Percentiles rank a stretch among this genome's conserved stretches.
Conservation (phyloP, 768 basidiomycete species). For the Lanmaoa pseudosensibilis region DNA sequence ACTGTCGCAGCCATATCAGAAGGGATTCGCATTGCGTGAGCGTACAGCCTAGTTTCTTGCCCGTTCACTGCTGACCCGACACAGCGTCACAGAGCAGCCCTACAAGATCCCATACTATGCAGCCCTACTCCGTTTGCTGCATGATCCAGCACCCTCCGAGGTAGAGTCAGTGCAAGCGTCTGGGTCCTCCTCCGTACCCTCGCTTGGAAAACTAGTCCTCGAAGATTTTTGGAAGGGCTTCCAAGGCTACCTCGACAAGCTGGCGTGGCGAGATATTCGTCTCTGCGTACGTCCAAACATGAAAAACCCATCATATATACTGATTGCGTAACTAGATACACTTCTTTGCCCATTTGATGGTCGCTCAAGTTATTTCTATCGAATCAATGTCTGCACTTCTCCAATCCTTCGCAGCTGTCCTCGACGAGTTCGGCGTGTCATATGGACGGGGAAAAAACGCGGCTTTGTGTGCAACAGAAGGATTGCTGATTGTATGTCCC, state of each 20-base stretch:
- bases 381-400: slow-evolving; percentile 81
- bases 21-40: slow-evolving; percentile 70
- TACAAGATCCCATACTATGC: slow-evolving; percentile 93
- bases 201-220: slow-evolving; percentile 69
- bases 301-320: slow-evolving; percentile 2
- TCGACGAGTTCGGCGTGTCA: slow-evolving; percentile 88
- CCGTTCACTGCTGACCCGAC: slow-evolving; percentile 5
- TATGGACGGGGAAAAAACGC: slow-evolving; percentile 82
- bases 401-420: slow-evolving; percentile 79
- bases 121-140: slow-evolving; percentile 69
- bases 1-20: slow-evolving; percentile 68
- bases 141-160: slow-evolving; percentile 44
- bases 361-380: slow-evolving; percentile 69
- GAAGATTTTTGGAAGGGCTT: slow-evolving; percentile 93
- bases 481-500: slow-evolving; percentile 63
- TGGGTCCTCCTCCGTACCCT: slow-evolving; percentile 31
- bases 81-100: slow-evolving; percentile 86
- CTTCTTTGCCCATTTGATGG: slow-evolving; percentile 87
- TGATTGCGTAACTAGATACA: slow-evolving; percentile 60
- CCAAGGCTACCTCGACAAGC: slow-evolving; percentile 81
- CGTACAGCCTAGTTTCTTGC: background rate
- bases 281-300: slow-evolving; percentile 62
- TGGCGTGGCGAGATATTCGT: slow-evolving; percentile 89
- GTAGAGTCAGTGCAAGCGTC: slow-evolving; percentile 30
- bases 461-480: slow-evolving; percentile 78